Conservation (phyloP, 192 early-diverging fungal species). For the Podochytrium sp. region DNA sequence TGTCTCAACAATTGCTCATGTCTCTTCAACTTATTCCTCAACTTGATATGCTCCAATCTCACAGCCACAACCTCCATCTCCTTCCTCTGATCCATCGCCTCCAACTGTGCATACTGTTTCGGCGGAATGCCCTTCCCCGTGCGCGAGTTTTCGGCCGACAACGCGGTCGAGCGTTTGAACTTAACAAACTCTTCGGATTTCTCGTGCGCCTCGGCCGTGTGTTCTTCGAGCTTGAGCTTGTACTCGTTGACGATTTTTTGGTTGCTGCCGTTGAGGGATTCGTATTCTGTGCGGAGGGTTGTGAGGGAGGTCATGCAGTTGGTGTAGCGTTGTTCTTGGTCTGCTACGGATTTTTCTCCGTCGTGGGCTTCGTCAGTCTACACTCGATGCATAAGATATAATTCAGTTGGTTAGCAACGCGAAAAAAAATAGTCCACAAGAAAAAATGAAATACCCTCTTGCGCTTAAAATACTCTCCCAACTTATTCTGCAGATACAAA, state of each 20-base stretch:
- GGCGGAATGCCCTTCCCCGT: slow-evolving; percentile 53
- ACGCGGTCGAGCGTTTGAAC: slow-evolving; percentile 52
- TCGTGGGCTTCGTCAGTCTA: slow-evolving; percentile 59
- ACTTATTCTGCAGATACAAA: slow-evolving; percentile 53
- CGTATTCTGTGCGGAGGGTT: slow-evolving; percentile 41
- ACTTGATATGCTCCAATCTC: slow-evolving; percentile 63
- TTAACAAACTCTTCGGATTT: slow-evolving; percentile 53
- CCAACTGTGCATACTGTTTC: slow-evolving; percentile 54
- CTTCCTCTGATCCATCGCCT: slow-evolving; percentile 54
- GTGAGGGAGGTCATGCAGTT: slow-evolving; percentile 45
- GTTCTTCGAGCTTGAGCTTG: slow-evolving; percentile 49
- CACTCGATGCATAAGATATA: not conserved
- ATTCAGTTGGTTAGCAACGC: not conserved
- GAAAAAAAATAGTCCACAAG: not conserved
- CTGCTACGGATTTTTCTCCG: slow-evolving; percentile 52
- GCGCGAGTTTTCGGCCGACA: slow-evolving; percentile 55
- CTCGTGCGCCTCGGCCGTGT: slow-evolving; percentile 42
- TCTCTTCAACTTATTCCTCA: slow-evolving; percentile 58
- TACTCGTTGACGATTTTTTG: slow-evolving; percentile 44
- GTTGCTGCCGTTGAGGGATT: slow-evolving; percentile 44
- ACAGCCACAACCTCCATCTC: slow-evolving; percentile 61
- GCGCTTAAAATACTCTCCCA: slow-evolving; percentile 58
- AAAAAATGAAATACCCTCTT: slow-evolving; percentile 47
- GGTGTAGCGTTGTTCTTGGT: slow-evolving; percentile 58
- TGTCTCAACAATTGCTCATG: slow-evolving; percentile 58